Evolutionary conservation across 768 basidiomycete species (phyloP).

Genomic region (Rickenella mellea): DNA sequence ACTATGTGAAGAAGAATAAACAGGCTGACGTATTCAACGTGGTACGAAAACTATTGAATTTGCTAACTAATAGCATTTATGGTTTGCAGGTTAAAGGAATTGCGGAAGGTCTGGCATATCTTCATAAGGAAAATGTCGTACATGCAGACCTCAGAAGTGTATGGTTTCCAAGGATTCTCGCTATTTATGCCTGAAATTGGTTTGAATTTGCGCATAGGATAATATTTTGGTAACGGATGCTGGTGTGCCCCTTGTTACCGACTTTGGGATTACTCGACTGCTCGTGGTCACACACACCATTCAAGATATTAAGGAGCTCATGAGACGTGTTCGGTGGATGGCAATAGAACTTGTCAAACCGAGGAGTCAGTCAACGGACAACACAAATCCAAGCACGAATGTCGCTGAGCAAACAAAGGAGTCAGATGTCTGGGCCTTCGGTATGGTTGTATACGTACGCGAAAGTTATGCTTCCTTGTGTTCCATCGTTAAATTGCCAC

Average conservation of each 20-base stretch:
- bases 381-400: not conserved
- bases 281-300: not conserved
- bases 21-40: not conserved
- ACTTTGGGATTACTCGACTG: not conserved
- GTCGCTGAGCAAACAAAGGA: not conserved
- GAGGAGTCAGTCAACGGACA: not conserved
- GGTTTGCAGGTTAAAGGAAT: not conserved
- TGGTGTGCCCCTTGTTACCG: not conserved
- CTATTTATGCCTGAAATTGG: not conserved
- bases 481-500: too few species aligned
- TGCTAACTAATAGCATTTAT: not conserved
- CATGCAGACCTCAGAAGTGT: not conserved
- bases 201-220: not conserved
- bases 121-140: not conserved
- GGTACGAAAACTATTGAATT: too few species aligned
- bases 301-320: not conserved
- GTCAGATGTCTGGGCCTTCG: slow-evolving; percentile 1
- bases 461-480: too few species aligned
- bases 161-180: too few species aligned
- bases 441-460: not conserved
- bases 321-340: not conserved
- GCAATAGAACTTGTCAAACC: not conserved
- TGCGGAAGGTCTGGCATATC: not conserved
- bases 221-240: not conserved
- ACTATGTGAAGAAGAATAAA: not conserved